Base-by-base conservation (phyloP, 1,284 basidiomycete species). In the Ustilago crameri region DNA sequence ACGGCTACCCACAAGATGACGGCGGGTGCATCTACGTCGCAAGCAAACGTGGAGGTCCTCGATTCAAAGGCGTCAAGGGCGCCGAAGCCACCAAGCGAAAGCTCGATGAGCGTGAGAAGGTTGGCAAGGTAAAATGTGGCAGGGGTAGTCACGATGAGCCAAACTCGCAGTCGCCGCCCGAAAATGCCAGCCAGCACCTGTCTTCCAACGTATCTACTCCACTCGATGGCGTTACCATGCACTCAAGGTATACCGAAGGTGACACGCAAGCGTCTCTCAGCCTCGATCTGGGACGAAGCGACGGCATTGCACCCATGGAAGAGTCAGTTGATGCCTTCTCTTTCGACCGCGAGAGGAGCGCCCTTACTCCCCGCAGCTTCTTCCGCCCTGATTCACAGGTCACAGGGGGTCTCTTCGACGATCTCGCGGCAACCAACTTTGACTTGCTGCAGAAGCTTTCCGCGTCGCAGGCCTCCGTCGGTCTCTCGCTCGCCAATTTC, bases 21-120 rank as follows among this genome's bases (percentile, higher is more conserved):
- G 76, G 75, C 20, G 74, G 68, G 23, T 79, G 78, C 40, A 59
- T 69, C 26, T 79, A 65, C 24, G 74, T 79, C 3, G 69, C 75
- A 15, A 72, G 67, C 51, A 78, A 76, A 47, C 62, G 78, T 9
- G 78, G 78, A 24, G 78, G 78, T 1, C 78, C 78, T 12, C 56
- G 78, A 15, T 78, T 74, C 70, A 79, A 79, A 59, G 78, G 78
- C 35, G 55, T 76, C 45, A 68, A 62, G 34, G 77, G 75, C 20
- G 63, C 64, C 9, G 75, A 74, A 22, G 74, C 75, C 1, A 71
- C 63, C 47, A 65, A 64, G 40, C 55, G 70, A 15, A 74, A 74
- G 59, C 65, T 70, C 42, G 62, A 71, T n/a, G 64, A 73, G 35
- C 64, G 70, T 20, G 70, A 73, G 24, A 63, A 63, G 35, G 38